A percentile compares a stretch with the other conserved stretches of the same genome.
Evolutionary conservation across 2,329 filamentous ascomycete species (phyloP).

Genomic region (Pestalotiopsis sp.): DNA sequence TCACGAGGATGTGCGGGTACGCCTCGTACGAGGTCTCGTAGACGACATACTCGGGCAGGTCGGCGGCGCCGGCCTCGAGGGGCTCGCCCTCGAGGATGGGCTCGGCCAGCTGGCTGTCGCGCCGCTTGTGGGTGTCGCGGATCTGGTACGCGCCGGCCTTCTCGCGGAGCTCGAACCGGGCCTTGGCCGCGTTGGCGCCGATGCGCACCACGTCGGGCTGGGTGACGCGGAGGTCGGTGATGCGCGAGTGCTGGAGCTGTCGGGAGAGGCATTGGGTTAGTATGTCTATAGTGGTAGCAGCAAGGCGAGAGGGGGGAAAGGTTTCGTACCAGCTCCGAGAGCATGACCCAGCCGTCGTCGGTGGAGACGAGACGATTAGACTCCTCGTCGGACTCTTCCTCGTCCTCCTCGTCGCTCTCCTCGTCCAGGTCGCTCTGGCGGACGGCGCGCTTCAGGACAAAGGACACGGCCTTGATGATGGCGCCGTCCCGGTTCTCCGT

Average conservation of each 20-base stretch:
- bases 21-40: slow-evolving; percentile 49
- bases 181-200: slow-evolving; percentile 37
- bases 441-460: slow-evolving; percentile 43
- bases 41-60: slow-evolving; percentile 44
- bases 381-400: slow-evolving; percentile 30
- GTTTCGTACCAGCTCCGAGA: slow-evolving; percentile 39
- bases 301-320: slow-evolving; percentile 13
- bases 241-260: slow-evolving; percentile 38
- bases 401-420: slow-evolving; percentile 37
- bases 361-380: slow-evolving; percentile 36
- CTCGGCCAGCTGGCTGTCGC: slow-evolving; percentile 22
- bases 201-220: slow-evolving; percentile 37
- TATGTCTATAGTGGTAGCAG: neutral
- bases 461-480: slow-evolving; percentile 43
- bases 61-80: slow-evolving; percentile 31
- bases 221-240: slow-evolving; percentile 36
- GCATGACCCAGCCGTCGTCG: slow-evolving; percentile 43
- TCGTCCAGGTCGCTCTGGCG: slow-evolving; percentile 10
- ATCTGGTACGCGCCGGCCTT: slow-evolving; percentile 36
- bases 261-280: slow-evolving; percentile 1
- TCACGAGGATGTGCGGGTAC: slow-evolving; percentile 42
- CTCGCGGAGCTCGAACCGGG: slow-evolving; percentile 38
- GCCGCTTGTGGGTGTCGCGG: slow-evolving; percentile 32
- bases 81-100: slow-evolving; percentile 33
- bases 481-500: slow-evolving; percentile 42